These are phyloP conservation scores for Suillus alpinus DNA, from an alignment of 768 basidiomycete species.

Conservation along the genomic window DNA sequence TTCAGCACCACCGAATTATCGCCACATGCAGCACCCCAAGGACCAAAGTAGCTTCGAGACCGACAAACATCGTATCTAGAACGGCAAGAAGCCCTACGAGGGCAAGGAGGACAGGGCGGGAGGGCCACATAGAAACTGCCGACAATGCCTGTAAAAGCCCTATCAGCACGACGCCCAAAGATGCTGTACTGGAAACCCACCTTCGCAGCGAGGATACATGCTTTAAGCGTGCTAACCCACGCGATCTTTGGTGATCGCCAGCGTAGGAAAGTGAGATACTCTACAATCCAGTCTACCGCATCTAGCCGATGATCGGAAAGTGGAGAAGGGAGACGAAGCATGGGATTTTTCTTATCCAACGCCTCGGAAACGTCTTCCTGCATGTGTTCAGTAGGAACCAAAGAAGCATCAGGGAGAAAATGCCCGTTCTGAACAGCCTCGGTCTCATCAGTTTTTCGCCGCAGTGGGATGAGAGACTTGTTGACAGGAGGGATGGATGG, in stretches of 20 bases:
- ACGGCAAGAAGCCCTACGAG: slow-evolving; percentile 37
- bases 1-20: slow-evolving; percentile 15
- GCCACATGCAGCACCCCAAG: slow-evolving; percentile 41
- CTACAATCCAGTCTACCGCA: background rate
- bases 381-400: background rate
- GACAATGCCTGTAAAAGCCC: slow-evolving; percentile 22
- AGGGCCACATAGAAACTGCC: slow-evolving; percentile 19
- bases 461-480: slow-evolving; percentile 23
- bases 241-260: slow-evolving; percentile 15
- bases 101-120: slow-evolving; percentile 23
- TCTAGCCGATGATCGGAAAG: background rate
- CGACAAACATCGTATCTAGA: slow-evolving; percentile 45
- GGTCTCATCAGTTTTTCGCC: slow-evolving; percentile 10
- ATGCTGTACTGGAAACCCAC: slow-evolving; percentile 15
- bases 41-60: slow-evolving; percentile 32
- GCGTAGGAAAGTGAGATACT: background rate
- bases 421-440: background rate
- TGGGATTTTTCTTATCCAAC: slow-evolving; percentile 12
- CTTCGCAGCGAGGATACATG: slow-evolving; percentile 35
- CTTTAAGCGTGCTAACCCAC: slow-evolving; percentile 31
- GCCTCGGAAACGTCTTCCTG: background rate
- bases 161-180: background rate
- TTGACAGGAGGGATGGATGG: slow-evolving; percentile 9
- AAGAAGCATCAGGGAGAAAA: background rate
- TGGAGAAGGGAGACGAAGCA: slow-evolving; percentile 16